Conservation (phyloP, 1,139 yeast genomes). For the Yamadazyma spencermartinsiae region DNA sequence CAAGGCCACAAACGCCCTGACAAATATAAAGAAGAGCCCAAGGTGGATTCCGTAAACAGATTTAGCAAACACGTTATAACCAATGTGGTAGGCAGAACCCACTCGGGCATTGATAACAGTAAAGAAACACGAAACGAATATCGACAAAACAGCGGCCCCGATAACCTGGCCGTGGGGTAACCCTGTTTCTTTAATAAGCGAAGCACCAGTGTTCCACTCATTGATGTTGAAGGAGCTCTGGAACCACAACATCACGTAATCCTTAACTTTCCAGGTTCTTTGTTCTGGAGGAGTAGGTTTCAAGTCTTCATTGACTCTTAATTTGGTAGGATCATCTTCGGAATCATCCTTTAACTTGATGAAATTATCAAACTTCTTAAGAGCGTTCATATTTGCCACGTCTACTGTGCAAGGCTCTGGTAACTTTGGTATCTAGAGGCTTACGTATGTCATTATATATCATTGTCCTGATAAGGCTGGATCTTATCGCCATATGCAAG, state of each 20-base stretch:
- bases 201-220: conserved; percentile 18
- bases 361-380: conserved; percentile 13
- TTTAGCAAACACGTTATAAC: conserved; percentile 16
- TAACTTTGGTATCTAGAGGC: too few relatives aligned
- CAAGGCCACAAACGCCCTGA: conserved; percentile 15
- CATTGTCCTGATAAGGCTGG: not conserved
- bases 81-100: conserved; percentile 18
- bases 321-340: conserved; percentile 10
- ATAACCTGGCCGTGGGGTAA: conserved; percentile 17
- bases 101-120: conserved; percentile 17
- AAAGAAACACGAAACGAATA: conserved; percentile 15
- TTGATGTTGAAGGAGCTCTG: conserved; percentile 17
- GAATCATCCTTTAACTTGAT: conserved; percentile 15
- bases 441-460: too few relatives aligned
- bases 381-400: too few relatives aligned
- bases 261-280: conserved; percentile 16
- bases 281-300: conserved; percentile 18
- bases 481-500: not conserved
- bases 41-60: conserved; percentile 16
- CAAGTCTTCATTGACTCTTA: conserved; percentile 15
- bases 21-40: conserved; percentile 16
- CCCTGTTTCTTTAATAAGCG: conserved; percentile 14
- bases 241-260: conserved; percentile 16
- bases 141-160: conserved; percentile 15
- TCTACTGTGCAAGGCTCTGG: too few relatives aligned